Conservation (phyloP, 768 basidiomycete species). For the Tricholoma hemisulphureum region DNA sequence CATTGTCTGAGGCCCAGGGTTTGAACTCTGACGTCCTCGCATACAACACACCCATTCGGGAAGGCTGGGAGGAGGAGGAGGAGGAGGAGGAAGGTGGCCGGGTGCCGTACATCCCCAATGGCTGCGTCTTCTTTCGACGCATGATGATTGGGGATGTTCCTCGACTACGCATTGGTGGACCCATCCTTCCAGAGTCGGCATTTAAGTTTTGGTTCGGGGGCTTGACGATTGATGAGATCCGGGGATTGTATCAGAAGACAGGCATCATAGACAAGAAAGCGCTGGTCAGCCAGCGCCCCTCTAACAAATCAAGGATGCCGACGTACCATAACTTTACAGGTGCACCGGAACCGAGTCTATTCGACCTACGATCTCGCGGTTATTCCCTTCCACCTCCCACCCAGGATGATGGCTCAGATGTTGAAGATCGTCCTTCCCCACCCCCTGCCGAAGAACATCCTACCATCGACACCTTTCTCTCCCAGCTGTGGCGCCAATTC, state of each 20-base stretch:
- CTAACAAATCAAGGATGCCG: not conserved
- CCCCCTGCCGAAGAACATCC: not conserved
- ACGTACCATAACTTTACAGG: not conserved
- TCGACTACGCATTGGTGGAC: not conserved
- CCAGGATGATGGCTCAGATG: conserved; percentile 16
- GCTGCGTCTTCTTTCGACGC: too few species aligned
- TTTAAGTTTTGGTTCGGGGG: not conserved
- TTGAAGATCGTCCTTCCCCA: conserved; percentile 5
- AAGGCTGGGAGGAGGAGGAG: conserved; percentile 2
- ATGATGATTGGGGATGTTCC: too few species aligned
- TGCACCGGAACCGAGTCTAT: not conserved
- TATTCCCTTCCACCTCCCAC: not conserved
- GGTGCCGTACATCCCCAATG: too few species aligned
- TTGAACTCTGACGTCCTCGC: conserved; percentile 15
- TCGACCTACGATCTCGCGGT: not conserved
- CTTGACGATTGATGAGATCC: not conserved
- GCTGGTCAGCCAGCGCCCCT: not conserved
- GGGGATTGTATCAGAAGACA: not conserved
- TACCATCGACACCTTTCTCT: conserved; percentile 11
- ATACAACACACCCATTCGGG: conserved; percentile 5
- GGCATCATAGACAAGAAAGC: not conserved
- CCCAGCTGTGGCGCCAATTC: conserved; percentile 22
- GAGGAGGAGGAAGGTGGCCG: too few species aligned
- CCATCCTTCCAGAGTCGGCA: not conserved
- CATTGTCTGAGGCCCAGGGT: conserved; percentile 9